Evolutionary conservation across 164 flowering plant genomes (phyloP).

Genomic region (Tetrastigma voinierianum): DNA sequence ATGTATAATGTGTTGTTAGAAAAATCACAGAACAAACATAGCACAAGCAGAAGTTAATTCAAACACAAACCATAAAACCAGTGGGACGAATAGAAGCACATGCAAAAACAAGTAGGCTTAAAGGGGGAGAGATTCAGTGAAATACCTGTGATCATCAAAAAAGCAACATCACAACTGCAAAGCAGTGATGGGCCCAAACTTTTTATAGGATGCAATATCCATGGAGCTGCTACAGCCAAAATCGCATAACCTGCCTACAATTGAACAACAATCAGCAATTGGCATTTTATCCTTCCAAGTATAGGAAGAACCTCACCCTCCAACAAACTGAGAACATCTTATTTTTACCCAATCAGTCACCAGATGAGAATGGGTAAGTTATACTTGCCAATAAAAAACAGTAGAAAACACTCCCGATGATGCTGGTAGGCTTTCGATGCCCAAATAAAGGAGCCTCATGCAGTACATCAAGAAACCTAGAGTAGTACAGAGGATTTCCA

Average conservation of each 20-base stretch:
- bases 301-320: no score
- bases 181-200: conserved; percentile 52
- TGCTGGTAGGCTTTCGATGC: conserved; percentile 64
- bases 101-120: no score
- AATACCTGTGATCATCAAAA: conserved; percentile 75
- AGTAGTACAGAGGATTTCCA: conserved; percentile 1
- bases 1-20: not conserved
- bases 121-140: not conserved
- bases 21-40: not conserved
- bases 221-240: conserved; percentile 70
- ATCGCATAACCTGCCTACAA: conserved; percentile 88
- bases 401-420: conserved; percentile 64
- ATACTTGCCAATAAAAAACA: conserved; percentile 77
- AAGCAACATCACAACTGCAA: conserved; percentile 71
- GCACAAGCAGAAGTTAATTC: not conserved
- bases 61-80: not conserved
- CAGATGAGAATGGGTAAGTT: not conserved
- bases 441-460: conserved; percentile 91
- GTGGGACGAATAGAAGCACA: not conserved
- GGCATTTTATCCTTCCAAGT: no score
- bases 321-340: no score
- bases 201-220: conserved; percentile 57
- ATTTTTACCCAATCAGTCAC: no score
- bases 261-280: conserved; percentile 12
- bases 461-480: conserved; percentile 83